Evolutionary conservation across 2,329 filamentous ascomycete species (phyloP).

Genomic region (Beauveria australis): DNA sequence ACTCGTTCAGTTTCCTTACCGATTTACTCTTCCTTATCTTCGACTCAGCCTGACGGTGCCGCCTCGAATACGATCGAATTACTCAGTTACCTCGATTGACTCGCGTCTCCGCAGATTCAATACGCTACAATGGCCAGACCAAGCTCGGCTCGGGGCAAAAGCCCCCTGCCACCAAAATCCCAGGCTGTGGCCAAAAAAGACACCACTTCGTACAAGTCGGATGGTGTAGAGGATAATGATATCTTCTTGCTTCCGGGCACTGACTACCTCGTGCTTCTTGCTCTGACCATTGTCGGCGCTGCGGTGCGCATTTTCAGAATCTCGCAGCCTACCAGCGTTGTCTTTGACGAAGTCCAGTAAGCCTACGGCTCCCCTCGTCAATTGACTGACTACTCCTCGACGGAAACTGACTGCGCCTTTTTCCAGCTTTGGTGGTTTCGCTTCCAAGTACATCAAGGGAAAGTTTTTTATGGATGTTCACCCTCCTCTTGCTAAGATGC

Average conservation of each 20-base stretch:
- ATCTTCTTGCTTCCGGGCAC: slow-evolving; percentile 76
- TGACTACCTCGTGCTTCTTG: slow-evolving; percentile 71
- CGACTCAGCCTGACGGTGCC: background rate
- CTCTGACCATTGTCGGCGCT: slow-evolving; percentile 66
- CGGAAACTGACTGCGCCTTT: background rate
- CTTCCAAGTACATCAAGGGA: slow-evolving; percentile 98
- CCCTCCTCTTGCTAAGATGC: slow-evolving; percentile 89
- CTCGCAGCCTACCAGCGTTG: slow-evolving; percentile 90
- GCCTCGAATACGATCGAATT: background rate
- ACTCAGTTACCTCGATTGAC: background rate
- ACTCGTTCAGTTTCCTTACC: slow-evolving; percentile 14
- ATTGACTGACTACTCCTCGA: background rate
- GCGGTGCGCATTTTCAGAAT: slow-evolving; percentile 88
- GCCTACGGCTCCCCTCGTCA: slow-evolving; percentile 28
- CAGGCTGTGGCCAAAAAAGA: slow-evolving; percentile 27
- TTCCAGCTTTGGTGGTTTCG: slow-evolving; percentile 88
- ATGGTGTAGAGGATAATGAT: slow-evolving; percentile 82
- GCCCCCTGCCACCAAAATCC: slow-evolving; percentile 26
- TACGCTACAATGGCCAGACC: slow-evolving; percentile 25
- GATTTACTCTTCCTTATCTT: background rate
- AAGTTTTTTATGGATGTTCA: slow-evolving; percentile 99
- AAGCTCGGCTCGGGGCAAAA: slow-evolving; percentile 27
- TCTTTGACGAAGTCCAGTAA: slow-evolving; percentile 99
- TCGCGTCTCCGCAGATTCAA: background rate
- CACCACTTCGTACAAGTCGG: slow-evolving; percentile 58